Conservation (phyloP, 2,329 filamentous ascomycete genomes). For the Monilinia aucupariae region DNA sequence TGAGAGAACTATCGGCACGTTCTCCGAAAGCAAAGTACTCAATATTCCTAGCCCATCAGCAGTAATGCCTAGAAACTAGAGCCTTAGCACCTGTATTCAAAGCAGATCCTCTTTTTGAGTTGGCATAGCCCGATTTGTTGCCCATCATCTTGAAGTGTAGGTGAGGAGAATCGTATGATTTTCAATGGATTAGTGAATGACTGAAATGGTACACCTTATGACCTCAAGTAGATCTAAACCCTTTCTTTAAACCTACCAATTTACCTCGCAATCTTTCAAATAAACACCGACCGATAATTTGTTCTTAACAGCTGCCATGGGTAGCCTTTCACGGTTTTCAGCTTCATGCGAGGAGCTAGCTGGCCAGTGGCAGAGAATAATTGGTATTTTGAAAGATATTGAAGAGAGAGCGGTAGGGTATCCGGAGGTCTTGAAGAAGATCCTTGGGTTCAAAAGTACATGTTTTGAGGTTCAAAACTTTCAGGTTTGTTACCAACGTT, state of each 20-base stretch:
- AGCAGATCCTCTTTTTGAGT: neutral
- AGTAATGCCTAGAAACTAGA: neutral
- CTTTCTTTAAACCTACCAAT: fast-evolving
- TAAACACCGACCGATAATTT: fast-evolving
- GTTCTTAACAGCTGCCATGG: neutral
- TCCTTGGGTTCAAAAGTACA: neutral
- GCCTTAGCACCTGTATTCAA: neutral
- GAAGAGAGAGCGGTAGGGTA: neutral
- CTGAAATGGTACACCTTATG: neutral
- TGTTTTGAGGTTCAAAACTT: neutral
- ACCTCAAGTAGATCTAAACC: fast-evolving
- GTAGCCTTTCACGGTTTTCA: neutral
- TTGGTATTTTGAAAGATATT: neutral
- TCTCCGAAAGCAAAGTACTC: neutral
- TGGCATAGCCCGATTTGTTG: neutral
- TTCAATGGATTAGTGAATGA: neutral
- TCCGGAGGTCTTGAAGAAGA: neutral
- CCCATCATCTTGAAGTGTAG: neutral
- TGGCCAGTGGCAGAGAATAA: neutral
- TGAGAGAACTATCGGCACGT: neutral
- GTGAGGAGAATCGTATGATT: neutral
- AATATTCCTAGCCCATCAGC: neutral
- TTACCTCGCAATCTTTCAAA: fast-evolving
- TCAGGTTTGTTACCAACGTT: neutral
- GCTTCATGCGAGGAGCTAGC: neutral